A percentile compares a stretch with the other conserved stretches of the same genome.
Conservation (phyloP, 2,329 filamentous ascomycete genomes). For the Fusarium hainanense region DNA sequence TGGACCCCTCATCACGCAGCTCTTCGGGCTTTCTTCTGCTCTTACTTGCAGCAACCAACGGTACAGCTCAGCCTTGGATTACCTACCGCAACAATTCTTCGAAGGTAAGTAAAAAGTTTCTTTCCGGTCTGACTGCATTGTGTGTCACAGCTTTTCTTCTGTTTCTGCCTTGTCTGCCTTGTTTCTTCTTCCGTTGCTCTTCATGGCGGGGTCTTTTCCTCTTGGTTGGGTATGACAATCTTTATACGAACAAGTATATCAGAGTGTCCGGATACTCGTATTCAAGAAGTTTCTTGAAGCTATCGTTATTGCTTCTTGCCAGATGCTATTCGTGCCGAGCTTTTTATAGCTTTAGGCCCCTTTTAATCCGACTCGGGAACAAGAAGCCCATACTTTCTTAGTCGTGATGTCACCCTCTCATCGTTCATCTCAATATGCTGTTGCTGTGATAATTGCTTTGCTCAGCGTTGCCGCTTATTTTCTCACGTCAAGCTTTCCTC, state of each 20-base stretch:
- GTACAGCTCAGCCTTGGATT: constrained; percentile 21
- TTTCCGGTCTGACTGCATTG: constrained; percentile 38
- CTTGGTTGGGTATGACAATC: constrained; percentile 26
- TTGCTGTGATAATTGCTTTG: constrained; percentile 41
- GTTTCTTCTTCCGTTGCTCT: background rate
- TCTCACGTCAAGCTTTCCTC: background rate
- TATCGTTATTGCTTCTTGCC: background rate
- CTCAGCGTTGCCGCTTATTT: constrained; percentile 33
- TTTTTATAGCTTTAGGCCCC: constrained; percentile 2
- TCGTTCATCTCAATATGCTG: constrained; percentile 15
- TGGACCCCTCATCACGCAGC: constrained; percentile 40
- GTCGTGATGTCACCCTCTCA: constrained; percentile 24
- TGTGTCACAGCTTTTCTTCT: constrained; percentile 10
- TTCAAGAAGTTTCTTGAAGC: background rate
- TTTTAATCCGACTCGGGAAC: constrained; percentile 2
- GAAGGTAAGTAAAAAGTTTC: constrained; percentile 42
- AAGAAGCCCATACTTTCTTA: constrained; percentile 5
- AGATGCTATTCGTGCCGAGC: background rate
- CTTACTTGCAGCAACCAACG: constrained; percentile 39
- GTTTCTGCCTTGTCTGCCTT: constrained; percentile 38
- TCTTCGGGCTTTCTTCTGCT: constrained; percentile 27
- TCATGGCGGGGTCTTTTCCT: constrained; percentile 32
- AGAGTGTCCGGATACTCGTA: constrained; percentile 2
- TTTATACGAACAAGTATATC: constrained; percentile 26
- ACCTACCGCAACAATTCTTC: constrained; percentile 38